Evolutionary conservation across 2,329 filamentous ascomycete genomes (phyloP), one percentile per base, ranked within the genome.

Genomic region (Fusarium acutatum): DNA sequence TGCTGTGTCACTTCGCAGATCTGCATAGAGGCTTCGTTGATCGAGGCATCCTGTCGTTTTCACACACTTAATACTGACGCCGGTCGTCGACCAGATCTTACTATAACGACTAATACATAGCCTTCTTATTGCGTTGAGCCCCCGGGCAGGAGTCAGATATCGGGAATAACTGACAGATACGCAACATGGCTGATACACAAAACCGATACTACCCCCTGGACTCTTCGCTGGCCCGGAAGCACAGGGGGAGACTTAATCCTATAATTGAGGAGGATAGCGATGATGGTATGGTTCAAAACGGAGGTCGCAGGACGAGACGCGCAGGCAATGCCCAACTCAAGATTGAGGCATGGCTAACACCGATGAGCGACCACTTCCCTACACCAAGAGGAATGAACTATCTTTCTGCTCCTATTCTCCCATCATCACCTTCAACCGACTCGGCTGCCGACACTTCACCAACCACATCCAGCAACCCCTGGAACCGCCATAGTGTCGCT

Each of bases 311-410:
- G 57, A 64, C 73, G 58, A 77, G 77, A 56, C 79, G 79, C 37
- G 74, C 69, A 37, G 79, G 81, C 60, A 67, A 76, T 46, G 83
- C 85, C 44, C 82, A 84, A 68, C 82, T 89, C 65, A 88, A 86
- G 79, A 87, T 89, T 72, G 84, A 88, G 72, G 86, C 88, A 71
- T 90, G 88, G 89, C 80, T 90, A 47, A 89, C 88, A 47, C 89
- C 89, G 47, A 82, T 86, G 81, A 89, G 86, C 80, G 88, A 89
- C 75, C 87, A 94, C 80, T 94, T 94, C 79, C 92, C 92, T 46
- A 93, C 92, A 14, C 92, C 92, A n/a, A 87, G 90, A 77, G 92
- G 91, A 67, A 84, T 88, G 75, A 86, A 92, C 80, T 91, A 90
- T 79, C 86, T 92, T 79, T 85, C 90, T 43, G 90, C 89, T 54